phyloP scores from a whole-genome alignment of 2,329 filamentous ascomycete genomes.

The Westerdykella ornata region DNA sequence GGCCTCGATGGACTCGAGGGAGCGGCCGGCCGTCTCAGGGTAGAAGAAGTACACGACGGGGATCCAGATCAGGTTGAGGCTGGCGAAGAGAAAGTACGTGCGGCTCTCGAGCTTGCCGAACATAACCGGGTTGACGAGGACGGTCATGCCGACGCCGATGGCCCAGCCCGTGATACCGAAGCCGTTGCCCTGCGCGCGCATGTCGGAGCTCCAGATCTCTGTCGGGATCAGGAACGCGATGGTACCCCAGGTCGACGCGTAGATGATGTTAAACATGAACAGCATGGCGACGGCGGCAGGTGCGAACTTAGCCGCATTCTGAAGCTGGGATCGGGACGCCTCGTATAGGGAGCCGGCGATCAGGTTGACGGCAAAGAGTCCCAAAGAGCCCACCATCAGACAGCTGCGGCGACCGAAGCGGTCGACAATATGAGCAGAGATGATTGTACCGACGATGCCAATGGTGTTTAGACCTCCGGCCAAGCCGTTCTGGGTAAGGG shows the following conservation, averaged over 20 bases:
- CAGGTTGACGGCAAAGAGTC: constrained; percentile 18
- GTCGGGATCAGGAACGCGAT: constrained; percentile 55
- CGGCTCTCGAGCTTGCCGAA: constrained; percentile 46
- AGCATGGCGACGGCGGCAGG: constrained; percentile 56
- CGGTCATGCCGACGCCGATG: constrained; percentile 48
- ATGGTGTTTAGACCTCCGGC: constrained; percentile 49
- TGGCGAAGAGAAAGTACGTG: constrained; percentile 48
- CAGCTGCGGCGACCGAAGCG: constrained; percentile 59
- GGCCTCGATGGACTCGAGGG: no score
- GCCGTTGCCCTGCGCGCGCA: constrained; percentile 65
- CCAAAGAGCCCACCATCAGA: constrained; percentile 62
- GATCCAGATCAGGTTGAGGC: constrained; percentile 47
- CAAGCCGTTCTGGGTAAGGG: constrained; percentile 43
- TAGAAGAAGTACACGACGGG: constrained; percentile 51
- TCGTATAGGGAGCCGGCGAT: constrained; percentile 25
- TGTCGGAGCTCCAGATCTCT: constrained; percentile 63
- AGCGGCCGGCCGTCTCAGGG: constrained; percentile 52
- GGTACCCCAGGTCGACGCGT: constrained; percentile 56
- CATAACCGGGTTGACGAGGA: constrained; percentile 55
- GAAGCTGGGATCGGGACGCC: constrained; percentile 4
- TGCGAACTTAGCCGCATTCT: no score
- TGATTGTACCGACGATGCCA: constrained; percentile 52
- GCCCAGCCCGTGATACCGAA: constrained; percentile 5
- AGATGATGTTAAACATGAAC: constrained; percentile 59
- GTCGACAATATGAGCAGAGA: constrained; percentile 62